Base-by-base conservation (phyloP, 495 filamentous ascomycete genomes). In the Aspergillus sclerotioniger region DNA sequence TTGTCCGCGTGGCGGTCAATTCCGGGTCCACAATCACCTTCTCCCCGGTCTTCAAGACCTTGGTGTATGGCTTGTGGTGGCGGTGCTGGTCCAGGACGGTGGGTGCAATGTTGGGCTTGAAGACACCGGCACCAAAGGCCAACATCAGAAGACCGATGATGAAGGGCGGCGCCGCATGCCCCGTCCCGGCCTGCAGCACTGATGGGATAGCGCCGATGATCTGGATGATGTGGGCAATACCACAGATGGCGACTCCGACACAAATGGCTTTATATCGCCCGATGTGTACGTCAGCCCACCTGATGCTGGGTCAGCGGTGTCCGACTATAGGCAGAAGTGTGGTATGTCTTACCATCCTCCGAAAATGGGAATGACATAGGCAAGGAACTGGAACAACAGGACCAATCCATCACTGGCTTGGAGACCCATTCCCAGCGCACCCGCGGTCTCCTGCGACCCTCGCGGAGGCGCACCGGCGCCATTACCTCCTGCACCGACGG, bases 211-310 rank as follows among this genome's bases (percentile, higher is more conserved):
- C 86, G n/a, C 82, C 82, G 53, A 76, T 70, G 44, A 88, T 71
- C 66, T 87, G 80, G 53, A 90, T 76, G 32, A 87, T 68, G 65
- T 89, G 85, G n/a, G 84, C 84, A 52, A 86, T 39, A 63, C 87
- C 81, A 57, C 84, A 88, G n/a, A 90, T 77, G 0, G 62, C 39
- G 0, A 88, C 81, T 66, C 87, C 87, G 60, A 81, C 77, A 65
- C 78, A 75, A 58, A 90, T 87, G 3, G 71, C 68, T 45, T 65
- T 68, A 60, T 69, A 76, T 8, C 84, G 80, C 13, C 85, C 85
- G 15, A 79, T 76, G 53, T 76, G 74, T 0, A 76, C 74, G 62
- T 88, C 85, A 49, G 84, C 80, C 55, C 85, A 64, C 60, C 60
- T 62, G 29, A 3, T 1, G 29, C 3, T 0, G 10, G 2, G 50